Base-by-base conservation (phyloP, 1,284 basidiomycete genomes). In the Pseudozyma tsukubaensis region DNA sequence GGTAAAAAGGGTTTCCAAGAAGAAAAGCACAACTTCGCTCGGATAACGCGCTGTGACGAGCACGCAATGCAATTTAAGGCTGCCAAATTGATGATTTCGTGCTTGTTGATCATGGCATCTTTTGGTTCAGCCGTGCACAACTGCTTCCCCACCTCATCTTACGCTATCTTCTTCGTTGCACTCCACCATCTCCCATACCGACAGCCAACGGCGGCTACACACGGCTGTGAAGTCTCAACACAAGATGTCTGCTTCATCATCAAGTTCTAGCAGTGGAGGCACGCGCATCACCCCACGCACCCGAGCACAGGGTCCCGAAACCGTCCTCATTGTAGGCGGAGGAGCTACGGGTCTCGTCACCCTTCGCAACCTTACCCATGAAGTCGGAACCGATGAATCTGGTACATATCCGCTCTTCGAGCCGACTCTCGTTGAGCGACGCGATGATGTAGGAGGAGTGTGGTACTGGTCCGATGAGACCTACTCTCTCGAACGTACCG, bases 321-420 rank as follows among this genome's bases (percentile, higher is more conserved):
- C 39, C 14, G 64, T 81, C 14, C 67, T 81, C 45, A 62, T 82
- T 54, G 55, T 82, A n/a, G 80, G 80, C 18, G 80, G 80, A 10
- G 80, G 80, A 9, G 65, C 74, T 1, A 72, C 77, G 2, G 80
- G 80, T 8, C 57, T 82, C 18, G 80, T 76, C 19, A 49, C 72
- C 1, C 67, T 82, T 13, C 72, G 80, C 47, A 77, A 80, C 48
- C 50, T 82, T 18, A 43, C 50, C 43, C 59, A 73, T 18, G 53
- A 64, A 50, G 32, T 14, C 1, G 60, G 39, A 2, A 12, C 35
- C 7, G 71, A 76, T 16, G 58, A 60, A 9, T n/a, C 45, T 4
- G 66, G 51, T 5, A 7, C 12, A 16, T 64, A 63, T 12, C 63
- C 71, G 18, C 55, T 62, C 1, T 76, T 73, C 18, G 59, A 57